Evolutionary conservation across 2,329 filamentous ascomycete genomes (phyloP).

Genomic region (Aspergillus intermedius): DNA sequence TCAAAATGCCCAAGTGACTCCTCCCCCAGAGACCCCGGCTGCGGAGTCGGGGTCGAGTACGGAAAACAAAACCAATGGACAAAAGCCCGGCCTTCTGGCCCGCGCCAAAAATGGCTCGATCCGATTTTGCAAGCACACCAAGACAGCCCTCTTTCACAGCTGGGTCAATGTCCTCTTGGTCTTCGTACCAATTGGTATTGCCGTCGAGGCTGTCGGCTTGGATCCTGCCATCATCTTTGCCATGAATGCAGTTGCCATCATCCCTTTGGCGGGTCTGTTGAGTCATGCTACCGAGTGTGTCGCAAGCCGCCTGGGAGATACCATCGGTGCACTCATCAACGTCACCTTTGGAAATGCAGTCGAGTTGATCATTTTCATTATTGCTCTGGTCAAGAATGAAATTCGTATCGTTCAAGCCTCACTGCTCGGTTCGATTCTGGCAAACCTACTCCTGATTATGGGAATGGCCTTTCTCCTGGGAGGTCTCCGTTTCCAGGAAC

Average conservation of each 20-base stretch:
- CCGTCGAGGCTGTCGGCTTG: conserved; percentile 33
- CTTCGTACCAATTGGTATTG: conserved; percentile 38
- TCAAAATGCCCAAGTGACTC: conserved; percentile 27
- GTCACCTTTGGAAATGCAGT: conserved; percentile 75
- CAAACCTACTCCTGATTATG: conserved; percentile 79
- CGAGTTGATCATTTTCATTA: conserved; percentile 75
- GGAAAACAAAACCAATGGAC: conserved; percentile 12
- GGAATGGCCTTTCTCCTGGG: conserved; percentile 89
- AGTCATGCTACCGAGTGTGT: conserved; percentile 70
- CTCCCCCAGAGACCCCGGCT: conserved; percentile 8
- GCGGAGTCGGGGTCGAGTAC: conserved; percentile 6
- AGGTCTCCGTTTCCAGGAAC: conserved; percentile 79
- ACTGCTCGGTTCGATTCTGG: conserved; percentile 78
- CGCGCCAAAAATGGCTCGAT: conserved; percentile 26
- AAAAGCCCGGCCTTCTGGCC: conserved; percentile 17
- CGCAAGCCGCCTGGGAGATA: conserved; percentile 64
- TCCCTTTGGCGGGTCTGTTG: conserved; percentile 66
- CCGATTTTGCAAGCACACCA: conserved; percentile 29
- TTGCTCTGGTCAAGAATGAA: conserved; percentile 72
- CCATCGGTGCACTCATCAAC: conserved; percentile 65
- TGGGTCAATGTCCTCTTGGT: conserved; percentile 40
- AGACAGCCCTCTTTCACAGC: conserved; percentile 30
- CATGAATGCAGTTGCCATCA: conserved; percentile 68
- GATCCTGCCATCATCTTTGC: conserved; percentile 61
- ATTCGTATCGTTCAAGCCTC: conserved; percentile 90